A percentile compares a stretch with the other conserved stretches of the same genome.
These are phyloP conservation scores for Cicer pinnatifidum DNA, from an alignment of 306 rosid genomes.

Conservation along the genomic window DNA sequence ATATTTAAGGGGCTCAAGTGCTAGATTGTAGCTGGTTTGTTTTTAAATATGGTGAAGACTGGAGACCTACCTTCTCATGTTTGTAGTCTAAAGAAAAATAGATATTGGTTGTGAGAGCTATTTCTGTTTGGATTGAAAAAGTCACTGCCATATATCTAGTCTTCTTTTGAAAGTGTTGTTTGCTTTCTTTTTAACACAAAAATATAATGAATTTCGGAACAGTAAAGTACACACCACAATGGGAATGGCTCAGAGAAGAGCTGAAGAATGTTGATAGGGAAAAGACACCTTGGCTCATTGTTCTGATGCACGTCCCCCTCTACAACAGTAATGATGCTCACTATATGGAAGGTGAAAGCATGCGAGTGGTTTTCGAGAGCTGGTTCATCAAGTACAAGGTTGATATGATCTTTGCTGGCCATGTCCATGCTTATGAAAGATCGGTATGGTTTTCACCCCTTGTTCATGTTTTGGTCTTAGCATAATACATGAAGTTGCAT, in stretches of 20 bases:
- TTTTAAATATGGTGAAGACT: conserved; percentile 34
- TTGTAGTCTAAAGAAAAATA: conserved; percentile 22
- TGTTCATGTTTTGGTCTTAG: conserved; percentile 25
- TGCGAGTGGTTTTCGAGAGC: conserved; percentile 79
- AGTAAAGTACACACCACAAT: conserved; percentile 97
- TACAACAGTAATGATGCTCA: conserved; percentile 86
- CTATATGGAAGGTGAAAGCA: conserved; percentile 96
- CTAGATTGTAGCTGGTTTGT: conserved; percentile 36
- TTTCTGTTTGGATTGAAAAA: conserved; percentile 26
- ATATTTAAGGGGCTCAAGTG: conserved; percentile 8
- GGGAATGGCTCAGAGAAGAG: conserved; percentile 72
- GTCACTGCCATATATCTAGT: conserved; percentile 19
- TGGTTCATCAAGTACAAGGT: conserved; percentile 82
- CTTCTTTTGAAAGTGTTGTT: conserved; percentile 19
- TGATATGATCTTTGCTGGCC: conserved; percentile 91
- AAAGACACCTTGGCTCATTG: conserved; percentile 96
- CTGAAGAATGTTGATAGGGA: conserved; percentile 74
- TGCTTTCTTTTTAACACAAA: conserved; percentile 10
- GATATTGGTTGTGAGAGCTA: conserved; percentile 17
- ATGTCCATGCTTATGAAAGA: conserved; percentile 99
- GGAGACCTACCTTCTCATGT: conserved; percentile 35
- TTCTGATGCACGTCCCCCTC: conserved; percentile 86
- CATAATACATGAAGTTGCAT: conserved; percentile 30
- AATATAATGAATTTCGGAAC: conserved; percentile 41
- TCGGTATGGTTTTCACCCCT: conserved; percentile 63